Evolutionary conservation across 176 grass and related monocot genomes (phyloP).

Genomic region (Avena eriantha): DNA sequence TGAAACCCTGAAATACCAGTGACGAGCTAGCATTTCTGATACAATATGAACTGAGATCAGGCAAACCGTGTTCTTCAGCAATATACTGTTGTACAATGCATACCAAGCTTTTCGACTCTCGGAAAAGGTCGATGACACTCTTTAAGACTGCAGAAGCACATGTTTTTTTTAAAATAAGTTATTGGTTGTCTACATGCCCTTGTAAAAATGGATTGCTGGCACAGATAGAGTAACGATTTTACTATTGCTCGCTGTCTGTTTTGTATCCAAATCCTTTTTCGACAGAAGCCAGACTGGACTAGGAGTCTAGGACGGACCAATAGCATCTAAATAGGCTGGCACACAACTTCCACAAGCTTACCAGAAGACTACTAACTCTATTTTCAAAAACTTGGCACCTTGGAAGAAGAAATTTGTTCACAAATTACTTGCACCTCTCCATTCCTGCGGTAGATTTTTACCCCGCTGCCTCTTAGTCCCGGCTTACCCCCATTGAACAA

Average conservation of each 20-base stretch:
- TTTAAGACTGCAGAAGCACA: not conserved
- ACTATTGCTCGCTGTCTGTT: not conserved
- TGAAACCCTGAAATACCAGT: slow-evolving; percentile 2
- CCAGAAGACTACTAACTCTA: not conserved
- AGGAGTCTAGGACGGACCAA: not conserved
- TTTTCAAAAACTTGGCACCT: not conserved
- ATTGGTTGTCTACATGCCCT: not conserved
- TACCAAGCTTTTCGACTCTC: not conserved
- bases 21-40: not conserved
- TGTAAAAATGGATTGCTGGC: not conserved
- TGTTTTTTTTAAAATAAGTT: not conserved
- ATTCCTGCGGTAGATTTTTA: slow-evolving; percentile 10
- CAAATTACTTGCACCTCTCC: not conserved
- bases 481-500: not conserved
- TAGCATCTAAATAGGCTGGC: not conserved
- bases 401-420: not conserved
- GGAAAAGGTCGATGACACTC: not conserved
- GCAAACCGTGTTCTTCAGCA: not conserved
- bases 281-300: not conserved
- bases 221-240: not conserved
- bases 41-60: slow-evolving; percentile 4
- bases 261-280: not conserved
- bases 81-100: not conserved
- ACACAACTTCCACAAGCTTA: not conserved
- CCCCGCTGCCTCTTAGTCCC: slow-evolving; percentile 45